A percentile compares a stretch with the other conserved stretches of the same genome.
Evolutionary conservation across 257 asterid genomes (phyloP).

Genomic region (Datura wrightii): DNA sequence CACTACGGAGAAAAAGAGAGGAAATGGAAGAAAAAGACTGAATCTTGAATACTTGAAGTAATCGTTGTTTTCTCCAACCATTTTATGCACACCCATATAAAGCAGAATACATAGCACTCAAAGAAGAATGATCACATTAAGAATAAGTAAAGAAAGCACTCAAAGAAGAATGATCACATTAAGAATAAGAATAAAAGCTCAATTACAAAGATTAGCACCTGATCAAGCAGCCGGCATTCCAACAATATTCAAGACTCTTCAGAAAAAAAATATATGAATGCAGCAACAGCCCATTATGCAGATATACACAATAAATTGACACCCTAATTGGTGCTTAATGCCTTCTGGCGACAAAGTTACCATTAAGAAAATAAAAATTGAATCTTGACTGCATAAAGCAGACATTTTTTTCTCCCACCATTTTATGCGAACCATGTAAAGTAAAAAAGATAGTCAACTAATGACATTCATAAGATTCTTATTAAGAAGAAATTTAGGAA

Average conservation of each 20-base stretch:
- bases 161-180: background rate
- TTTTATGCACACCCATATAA: too few relatives aligned
- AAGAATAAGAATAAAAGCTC: background rate
- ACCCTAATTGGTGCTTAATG: background rate
- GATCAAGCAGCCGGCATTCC: background rate
- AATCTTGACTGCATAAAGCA: background rate
- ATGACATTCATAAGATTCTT: background rate
- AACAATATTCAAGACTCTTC: background rate
- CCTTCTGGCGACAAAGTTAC: background rate
- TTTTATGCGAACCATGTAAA: background rate
- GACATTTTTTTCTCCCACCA: background rate
- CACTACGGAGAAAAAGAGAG: background rate
- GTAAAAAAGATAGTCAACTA: background rate
- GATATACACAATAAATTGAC: background rate
- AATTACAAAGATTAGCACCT: background rate
- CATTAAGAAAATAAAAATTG: constrained; percentile 6
- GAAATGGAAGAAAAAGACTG: background rate
- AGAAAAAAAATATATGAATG: background rate
- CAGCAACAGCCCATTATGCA: background rate
- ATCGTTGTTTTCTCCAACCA: background rate
- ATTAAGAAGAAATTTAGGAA: background rate
- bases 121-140: background rate
- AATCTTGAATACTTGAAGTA: background rate
- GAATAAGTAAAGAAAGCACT: background rate
- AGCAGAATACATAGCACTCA: background rate